A percentile compares a stretch with the other conserved stretches of the same genome.
These are phyloP conservation scores for Picea sitchensis DNA, from an alignment of 75 land plant species.

Conservation along the genomic window DNA sequence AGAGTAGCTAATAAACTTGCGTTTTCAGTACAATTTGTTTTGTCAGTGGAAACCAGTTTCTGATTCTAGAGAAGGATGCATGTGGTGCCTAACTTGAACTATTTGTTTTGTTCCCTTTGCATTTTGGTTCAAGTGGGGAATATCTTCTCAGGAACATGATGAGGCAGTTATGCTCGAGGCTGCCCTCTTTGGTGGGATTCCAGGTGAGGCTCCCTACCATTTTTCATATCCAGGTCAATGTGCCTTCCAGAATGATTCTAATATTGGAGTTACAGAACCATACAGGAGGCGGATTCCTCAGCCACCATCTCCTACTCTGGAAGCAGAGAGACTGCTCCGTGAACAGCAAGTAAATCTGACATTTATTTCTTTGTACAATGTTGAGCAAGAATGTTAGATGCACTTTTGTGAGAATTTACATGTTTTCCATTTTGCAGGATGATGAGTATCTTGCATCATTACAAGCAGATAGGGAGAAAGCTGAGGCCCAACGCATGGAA, in stretches of 20 bases:
- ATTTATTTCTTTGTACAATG: neutral
- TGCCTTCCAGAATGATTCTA: slow-evolving; percentile 17
- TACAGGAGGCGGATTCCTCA: slow-evolving; percentile 35
- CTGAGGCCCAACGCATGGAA: slow-evolving; percentile 44
- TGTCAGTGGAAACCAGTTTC: neutral
- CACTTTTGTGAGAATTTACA: neutral
- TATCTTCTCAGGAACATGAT: slow-evolving; percentile 89
- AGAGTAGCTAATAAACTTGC: neutral
- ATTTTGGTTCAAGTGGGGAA: slow-evolving; percentile 67
- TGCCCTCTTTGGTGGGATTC: slow-evolving; percentile 82
- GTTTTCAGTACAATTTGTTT: neutral
- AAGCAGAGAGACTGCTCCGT: slow-evolving; percentile 74
- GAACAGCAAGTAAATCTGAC: slow-evolving; percentile 73
- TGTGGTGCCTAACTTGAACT: neutral
- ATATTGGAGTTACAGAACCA: slow-evolving; percentile 10
- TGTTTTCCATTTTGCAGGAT: slow-evolving; percentile 50
- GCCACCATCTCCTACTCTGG: slow-evolving; percentile 75
- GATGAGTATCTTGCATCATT: slow-evolving; percentile 86
- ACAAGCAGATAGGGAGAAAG: slow-evolving; percentile 88
- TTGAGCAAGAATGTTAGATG: neutral
- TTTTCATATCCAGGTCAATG: slow-evolving; percentile 39
- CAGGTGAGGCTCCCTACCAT: slow-evolving; percentile 41
- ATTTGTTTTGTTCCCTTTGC: neutral
- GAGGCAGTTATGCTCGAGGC: slow-evolving; percentile 99
- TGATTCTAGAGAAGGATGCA: neutral